Conservation (phyloP, 2,329 filamentous ascomycete genomes). For the Chrysosporium keratinophilum region DNA sequence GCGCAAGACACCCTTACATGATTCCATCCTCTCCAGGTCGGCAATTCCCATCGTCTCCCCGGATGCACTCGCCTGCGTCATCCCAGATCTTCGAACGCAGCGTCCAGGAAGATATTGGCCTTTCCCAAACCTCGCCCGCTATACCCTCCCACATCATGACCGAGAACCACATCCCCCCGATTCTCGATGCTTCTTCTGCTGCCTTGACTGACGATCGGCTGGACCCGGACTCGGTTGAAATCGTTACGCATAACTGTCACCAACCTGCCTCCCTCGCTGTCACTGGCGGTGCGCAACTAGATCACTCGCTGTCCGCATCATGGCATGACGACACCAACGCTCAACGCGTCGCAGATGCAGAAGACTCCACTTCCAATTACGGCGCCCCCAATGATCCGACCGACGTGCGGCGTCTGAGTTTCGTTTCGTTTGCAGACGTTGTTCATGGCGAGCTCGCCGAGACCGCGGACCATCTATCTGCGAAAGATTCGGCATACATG, state of each 20-base stretch:
- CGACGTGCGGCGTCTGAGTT: slow-evolving; percentile 75
- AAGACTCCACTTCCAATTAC: slow-evolving; percentile 63
- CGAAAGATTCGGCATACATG: slow-evolving; percentile 58
- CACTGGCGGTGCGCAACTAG: slow-evolving; percentile 35
- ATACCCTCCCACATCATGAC: slow-evolving; percentile 89
- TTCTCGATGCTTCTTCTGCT: slow-evolving; percentile 80
- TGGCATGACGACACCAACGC: slow-evolving; percentile 46
- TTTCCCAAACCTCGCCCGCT: slow-evolving; percentile 66
- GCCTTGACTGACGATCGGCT: slow-evolving; percentile 81
- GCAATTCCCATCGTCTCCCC: slow-evolving; percentile 59
- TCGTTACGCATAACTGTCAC: slow-evolving; percentile 76
- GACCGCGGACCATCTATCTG: slow-evolving; percentile 33
- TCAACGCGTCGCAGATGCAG: slow-evolving; percentile 44
- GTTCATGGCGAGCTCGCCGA: slow-evolving; percentile 59
- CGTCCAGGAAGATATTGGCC: slow-evolving; percentile 65
- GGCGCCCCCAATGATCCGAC: slow-evolving; percentile 59
- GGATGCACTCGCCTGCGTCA: slow-evolving; percentile 65
- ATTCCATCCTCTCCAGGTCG: slow-evolving; percentile 56
- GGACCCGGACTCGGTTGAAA: slow-evolving; percentile 82
- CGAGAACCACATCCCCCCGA: slow-evolving; percentile 85
- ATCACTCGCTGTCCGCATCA: slow-evolving; percentile 28
- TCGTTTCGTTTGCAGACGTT: slow-evolving; percentile 94
- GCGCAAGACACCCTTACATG: slow-evolving; percentile 24
- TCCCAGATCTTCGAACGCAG: slow-evolving; percentile 83
- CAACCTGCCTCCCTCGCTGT: slow-evolving; percentile 65